Evolutionary conservation across 768 basidiomycete genomes (phyloP), one percentile per base, ranked within the genome.

Genomic region (Termitomyces sp.): DNA sequence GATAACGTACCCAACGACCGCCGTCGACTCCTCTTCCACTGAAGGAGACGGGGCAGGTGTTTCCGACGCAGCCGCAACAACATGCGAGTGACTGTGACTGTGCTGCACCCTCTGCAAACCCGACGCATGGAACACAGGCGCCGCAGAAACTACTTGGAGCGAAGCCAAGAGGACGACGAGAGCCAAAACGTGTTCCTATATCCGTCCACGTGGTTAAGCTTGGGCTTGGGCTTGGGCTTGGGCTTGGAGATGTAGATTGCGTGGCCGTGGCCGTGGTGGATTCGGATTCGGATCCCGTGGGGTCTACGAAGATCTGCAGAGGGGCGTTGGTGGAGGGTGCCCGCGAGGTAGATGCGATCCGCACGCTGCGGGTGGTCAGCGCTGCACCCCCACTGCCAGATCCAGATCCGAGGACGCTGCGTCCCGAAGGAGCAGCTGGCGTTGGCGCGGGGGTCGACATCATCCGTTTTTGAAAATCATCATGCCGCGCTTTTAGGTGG

Each of bases 401-500:
- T 25, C 72, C 62, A 22, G 80, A 74, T 77, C 78, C 58, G 61
- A 70, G 60, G 57, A 68, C 68, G 36, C 68, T 63, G 7, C 61
- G 57, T 20, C 72, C 56, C 52, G 75, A 68, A 5, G 68, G 60
- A 2, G 54, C 16, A 6, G 53, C 6, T 20, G 33, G 20, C 5
- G 22, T 13, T 12, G 35, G 10, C 6, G 68, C 55, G 4, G 77
- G 61, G 15, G 69, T 71, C 23, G 79, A 75, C 85, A 91, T 88
- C 89, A 91, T 94, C 50, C 91, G 88, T 74, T 81, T 94, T 67
- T 94, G 91, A 71, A 98, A 98, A 40, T 95, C 93, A 50, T 81
- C 71, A 64, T 95, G 86, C 60, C 88, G 81, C 49, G 73, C 77
- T 67, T 89, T 82, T 3, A 99, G 78, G 46, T 86, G 87, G 36